phyloP scores from a whole-genome alignment of 1,284 basidiomycete species.

The Tilletia caries region DNA sequence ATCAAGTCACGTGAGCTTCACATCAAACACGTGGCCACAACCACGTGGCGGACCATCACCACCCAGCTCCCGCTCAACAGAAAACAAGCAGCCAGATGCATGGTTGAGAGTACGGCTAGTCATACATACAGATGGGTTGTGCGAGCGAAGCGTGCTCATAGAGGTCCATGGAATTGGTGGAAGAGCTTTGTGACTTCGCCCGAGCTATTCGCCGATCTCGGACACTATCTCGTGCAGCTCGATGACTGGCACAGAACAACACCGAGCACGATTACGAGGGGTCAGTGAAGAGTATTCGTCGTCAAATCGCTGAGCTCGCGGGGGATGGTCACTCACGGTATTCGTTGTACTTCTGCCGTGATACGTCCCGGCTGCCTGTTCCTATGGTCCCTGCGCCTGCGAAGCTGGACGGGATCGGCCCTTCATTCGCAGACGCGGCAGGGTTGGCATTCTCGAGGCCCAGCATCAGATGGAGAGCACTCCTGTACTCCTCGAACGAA shows the following conservation, averaged over 20 bases:
- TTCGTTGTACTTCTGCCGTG: conserved; percentile 43
- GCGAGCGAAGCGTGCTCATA: too few relatives aligned
- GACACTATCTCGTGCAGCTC: conserved; percentile 39
- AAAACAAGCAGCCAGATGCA: too few relatives aligned
- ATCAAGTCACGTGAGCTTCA: too few relatives aligned
- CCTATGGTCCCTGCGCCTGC: conserved; percentile 26
- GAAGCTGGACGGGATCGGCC: conserved; percentile 16
- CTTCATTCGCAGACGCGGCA: background rate
- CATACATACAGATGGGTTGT: too few relatives aligned
- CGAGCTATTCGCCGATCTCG: conserved; percentile 11
- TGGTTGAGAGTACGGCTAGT: too few relatives aligned
- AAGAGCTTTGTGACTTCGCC: too few relatives aligned
- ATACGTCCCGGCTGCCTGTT: conserved; percentile 21
- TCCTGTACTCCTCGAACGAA: conserved; percentile 35
- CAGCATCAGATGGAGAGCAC: conserved; percentile 39
- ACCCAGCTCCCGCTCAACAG: too few relatives aligned
- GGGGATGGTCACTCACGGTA: conserved; percentile 19
- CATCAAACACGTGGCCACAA: too few relatives aligned
- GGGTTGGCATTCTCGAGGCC: conserved; percentile 32
- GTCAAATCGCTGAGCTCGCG: background rate
- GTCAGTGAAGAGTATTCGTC: background rate
- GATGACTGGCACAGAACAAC: conserved; percentile 23
- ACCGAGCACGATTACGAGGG: conserved; percentile 17
- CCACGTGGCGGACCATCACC: too few relatives aligned
- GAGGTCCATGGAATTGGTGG: too few relatives aligned